A percentile compares a stretch with the other conserved stretches of the same genome.
Conservation (phyloP, 768 basidiomycete genomes). For the Pleurotus sapidus region DNA sequence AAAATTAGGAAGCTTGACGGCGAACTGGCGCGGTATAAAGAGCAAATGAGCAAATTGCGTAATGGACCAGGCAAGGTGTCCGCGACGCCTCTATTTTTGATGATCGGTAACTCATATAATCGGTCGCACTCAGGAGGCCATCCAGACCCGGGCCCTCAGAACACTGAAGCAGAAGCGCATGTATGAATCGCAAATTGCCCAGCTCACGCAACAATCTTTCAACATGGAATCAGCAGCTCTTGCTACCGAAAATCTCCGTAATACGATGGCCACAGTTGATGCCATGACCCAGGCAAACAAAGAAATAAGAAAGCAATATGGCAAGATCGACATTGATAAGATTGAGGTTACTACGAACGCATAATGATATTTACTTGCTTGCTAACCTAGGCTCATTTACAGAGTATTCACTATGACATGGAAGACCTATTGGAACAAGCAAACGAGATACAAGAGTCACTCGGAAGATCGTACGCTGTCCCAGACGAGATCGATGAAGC, state of each 20-base stretch:
- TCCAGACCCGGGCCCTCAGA: slow-evolving; percentile 91
- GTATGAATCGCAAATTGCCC: slow-evolving; percentile 91
- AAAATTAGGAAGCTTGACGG: slow-evolving; percentile 96
- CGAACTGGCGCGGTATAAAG: slow-evolving; percentile 88
- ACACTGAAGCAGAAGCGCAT: slow-evolving; percentile 94
- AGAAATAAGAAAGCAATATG: slow-evolving; percentile 95
- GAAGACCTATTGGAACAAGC: slow-evolving; percentile 95
- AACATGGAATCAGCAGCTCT: slow-evolving; percentile 98
- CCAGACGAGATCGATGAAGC: slow-evolving; percentile 98
- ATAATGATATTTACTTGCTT: too few species aligned
- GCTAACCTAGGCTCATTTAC: not conserved
- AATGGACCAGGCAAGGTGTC: slow-evolving; percentile 93
- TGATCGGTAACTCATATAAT: slow-evolving; percentile 2
- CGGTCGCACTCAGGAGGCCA: slow-evolving; percentile 58
- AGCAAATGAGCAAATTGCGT: slow-evolving; percentile 92
- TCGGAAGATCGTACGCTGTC: slow-evolving; percentile 91
- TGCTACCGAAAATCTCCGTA: slow-evolving; percentile 95
- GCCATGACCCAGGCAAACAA: slow-evolving; percentile 97
- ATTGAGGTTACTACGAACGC: slow-evolving; percentile 70
- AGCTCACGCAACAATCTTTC: slow-evolving; percentile 92
- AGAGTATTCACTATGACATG: slow-evolving; percentile 98
- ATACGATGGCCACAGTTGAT: slow-evolving; percentile 98
- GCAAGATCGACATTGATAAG: slow-evolving; percentile 96
- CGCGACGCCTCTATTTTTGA: not conserved
- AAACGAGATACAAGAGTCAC: slow-evolving; percentile 94